Evolutionary conservation across 306 rosid species (phyloP).

Genomic region (Cyclanthera cordifolia): DNA sequence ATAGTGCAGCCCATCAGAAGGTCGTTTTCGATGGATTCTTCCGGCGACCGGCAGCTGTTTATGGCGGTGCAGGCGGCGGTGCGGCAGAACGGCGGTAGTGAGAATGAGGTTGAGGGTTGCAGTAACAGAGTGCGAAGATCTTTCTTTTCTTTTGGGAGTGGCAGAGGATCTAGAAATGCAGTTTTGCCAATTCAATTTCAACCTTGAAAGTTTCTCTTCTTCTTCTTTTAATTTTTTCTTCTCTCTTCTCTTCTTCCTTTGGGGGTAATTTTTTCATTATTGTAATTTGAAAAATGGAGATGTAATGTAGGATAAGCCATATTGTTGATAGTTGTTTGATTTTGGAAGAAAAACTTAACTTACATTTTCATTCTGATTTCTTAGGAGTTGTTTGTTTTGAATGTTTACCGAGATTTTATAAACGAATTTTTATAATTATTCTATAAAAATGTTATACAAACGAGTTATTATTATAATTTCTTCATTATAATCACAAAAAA

Average conservation of each 20-base stretch:
- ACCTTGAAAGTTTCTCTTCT: constrained; percentile 5
- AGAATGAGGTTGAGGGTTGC: constrained; percentile 26
- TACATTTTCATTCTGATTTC: not conserved
- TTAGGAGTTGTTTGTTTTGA: not conserved
- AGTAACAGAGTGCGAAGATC: constrained; percentile 34
- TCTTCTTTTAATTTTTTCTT: too few relatives aligned
- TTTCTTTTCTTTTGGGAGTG: constrained; percentile 48
- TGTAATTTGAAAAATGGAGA: not conserved
- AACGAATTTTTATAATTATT: too few relatives aligned
- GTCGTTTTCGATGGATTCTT: constrained; percentile 68
- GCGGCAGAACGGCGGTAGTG: constrained; percentile 17
- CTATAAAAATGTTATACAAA: too few relatives aligned
- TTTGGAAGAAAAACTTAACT: not conserved
- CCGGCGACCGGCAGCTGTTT: constrained; percentile 38
- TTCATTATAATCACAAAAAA: too few relatives aligned
- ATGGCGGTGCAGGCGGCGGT: constrained; percentile 33
- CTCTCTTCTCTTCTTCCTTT: not conserved
- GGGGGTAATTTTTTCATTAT: not conserved
- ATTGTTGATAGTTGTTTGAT: not conserved
- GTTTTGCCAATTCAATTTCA: constrained; percentile 36
- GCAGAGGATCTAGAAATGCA: constrained; percentile 31
- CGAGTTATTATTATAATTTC: too few relatives aligned
- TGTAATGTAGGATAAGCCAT: not conserved
- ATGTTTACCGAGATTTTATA: too few relatives aligned
- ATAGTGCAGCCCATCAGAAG: constrained; percentile 45